These are phyloP conservation scores for Talaromyces stipitatus DNA, from an alignment of 495 filamentous ascomycete species.

Conservation along the genomic window DNA sequence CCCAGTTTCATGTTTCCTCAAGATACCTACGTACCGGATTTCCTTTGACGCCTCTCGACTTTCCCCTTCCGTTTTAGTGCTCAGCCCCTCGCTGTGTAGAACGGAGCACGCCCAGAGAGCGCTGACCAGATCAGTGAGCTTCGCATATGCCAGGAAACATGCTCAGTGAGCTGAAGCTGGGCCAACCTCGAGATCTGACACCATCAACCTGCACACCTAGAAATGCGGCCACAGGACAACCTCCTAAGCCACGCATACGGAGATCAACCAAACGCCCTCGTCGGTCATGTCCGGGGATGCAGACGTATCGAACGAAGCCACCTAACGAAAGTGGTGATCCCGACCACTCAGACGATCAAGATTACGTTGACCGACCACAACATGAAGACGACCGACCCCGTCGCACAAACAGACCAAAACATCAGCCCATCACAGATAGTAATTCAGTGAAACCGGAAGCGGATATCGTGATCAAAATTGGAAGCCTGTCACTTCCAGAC, in stretches of 20 bases:
- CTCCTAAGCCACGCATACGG: neutral
- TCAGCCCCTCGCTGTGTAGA: too few relatives aligned
- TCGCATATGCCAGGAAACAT: too few relatives aligned
- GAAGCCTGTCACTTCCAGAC: neutral
- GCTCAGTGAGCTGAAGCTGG: too few relatives aligned
- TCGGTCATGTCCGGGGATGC: neutral
- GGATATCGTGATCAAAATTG: neutral
- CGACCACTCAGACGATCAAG: neutral
- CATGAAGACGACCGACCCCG: neutral
- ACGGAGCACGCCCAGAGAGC: too few relatives aligned
- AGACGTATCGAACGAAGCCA: neutral
- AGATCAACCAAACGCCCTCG: neutral
- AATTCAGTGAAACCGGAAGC: neutral
- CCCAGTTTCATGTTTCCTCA: too few relatives aligned
- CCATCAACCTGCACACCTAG: neutral
- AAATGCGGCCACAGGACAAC: neutral
- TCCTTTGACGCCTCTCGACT: too few relatives aligned
- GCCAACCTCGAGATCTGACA: neutral
- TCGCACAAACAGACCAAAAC: neutral
- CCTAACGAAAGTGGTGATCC: neutral
- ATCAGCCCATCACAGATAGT: neutral
- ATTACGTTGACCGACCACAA: neutral
- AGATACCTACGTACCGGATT: too few relatives aligned
- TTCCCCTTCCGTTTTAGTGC: too few relatives aligned
- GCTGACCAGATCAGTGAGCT: too few relatives aligned